phyloP scores from a whole-genome alignment of 306 rosid genomes.

The Elaeagnus macrophylla region DNA sequence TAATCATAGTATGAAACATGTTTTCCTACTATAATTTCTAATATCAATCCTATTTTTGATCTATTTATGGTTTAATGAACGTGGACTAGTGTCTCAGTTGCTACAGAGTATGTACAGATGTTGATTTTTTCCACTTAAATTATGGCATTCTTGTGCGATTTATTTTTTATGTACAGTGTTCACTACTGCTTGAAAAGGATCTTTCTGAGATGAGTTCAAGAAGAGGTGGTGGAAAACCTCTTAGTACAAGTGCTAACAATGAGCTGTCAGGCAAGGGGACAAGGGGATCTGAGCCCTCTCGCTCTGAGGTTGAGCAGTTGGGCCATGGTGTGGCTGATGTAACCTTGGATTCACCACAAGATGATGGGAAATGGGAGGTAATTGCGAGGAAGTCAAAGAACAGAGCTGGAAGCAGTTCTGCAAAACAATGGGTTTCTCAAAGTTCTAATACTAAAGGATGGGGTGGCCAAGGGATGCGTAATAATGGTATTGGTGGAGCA shows the following conservation, averaged over 20 bases:
- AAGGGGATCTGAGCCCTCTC: constrained; percentile 12
- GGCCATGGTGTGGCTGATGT: constrained; percentile 35
- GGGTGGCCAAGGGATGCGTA: constrained; percentile 11
- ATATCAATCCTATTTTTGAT: too few relatives aligned
- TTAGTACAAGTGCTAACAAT: background rate
- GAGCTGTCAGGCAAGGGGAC: constrained; percentile 35
- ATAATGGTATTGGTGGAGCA: constrained; percentile 28
- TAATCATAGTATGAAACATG: too few relatives aligned
- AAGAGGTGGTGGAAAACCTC: constrained; percentile 35
- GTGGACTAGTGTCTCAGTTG: too few relatives aligned
- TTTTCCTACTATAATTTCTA: too few relatives aligned
- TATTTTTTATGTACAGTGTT: too few relatives aligned
- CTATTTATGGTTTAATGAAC: too few relatives aligned
- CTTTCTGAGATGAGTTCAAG: constrained; percentile 34
- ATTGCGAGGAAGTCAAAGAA: constrained; percentile 50
- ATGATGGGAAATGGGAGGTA: constrained; percentile 71
- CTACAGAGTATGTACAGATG: too few relatives aligned
- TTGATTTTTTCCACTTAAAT: too few relatives aligned
- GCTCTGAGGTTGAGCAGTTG: constrained; percentile 37
- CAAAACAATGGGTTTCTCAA: constrained; percentile 37
- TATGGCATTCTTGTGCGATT: too few relatives aligned
- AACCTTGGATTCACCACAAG: constrained; percentile 28
- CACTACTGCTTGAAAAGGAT: background rate
- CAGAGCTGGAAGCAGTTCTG: constrained; percentile 54
- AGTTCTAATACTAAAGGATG: constrained; percentile 35